A percentile compares a stretch with the other conserved stretches of the same genome.
Evolutionary conservation across 768 basidiomycete species (phyloP).

Genomic region (Hygrocybe coccinea): DNA sequence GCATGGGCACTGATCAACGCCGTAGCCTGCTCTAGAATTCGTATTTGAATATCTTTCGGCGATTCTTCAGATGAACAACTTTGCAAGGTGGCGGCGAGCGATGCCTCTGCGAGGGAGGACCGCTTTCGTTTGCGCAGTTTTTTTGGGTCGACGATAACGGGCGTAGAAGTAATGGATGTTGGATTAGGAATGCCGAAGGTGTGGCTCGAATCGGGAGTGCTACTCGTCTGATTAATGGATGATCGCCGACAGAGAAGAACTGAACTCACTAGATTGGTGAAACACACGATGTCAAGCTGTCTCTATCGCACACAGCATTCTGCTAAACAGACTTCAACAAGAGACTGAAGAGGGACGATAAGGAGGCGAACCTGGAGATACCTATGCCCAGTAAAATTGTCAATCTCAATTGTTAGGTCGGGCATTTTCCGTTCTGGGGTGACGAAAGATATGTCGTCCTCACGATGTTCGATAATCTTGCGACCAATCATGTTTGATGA

Average conservation of each 20-base stretch:
- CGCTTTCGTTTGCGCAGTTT: slow-evolving; percentile 30
- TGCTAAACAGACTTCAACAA: background rate
- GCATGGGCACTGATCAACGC: slow-evolving; percentile 41
- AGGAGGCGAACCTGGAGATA: background rate
- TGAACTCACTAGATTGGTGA: background rate
- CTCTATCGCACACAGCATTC: background rate
- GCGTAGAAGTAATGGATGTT: background rate
- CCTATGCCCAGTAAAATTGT: background rate
- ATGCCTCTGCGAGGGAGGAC: slow-evolving; percentile 42
- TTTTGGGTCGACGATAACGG: background rate
- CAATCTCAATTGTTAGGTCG: background rate
- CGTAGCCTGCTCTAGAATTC: slow-evolving; percentile 42
- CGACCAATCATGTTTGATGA: background rate
- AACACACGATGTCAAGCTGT: background rate
- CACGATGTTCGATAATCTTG: slow-evolving; percentile 1
- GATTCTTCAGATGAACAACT: slow-evolving; percentile 32
- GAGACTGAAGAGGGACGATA: background rate
- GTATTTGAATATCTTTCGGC: slow-evolving; percentile 44
- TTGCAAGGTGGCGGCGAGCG: slow-evolving; percentile 34
- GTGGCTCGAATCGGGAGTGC: slow-evolving; percentile 1
- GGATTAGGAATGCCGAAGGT: slow-evolving; percentile 2
- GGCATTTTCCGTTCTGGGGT: background rate
- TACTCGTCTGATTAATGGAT: background rate
- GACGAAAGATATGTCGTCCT: background rate
- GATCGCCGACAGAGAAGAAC: background rate